Percentiles rank a stretch among this genome's conserved stretches.
phyloP scores from a whole-genome alignment of 257 asterid genomes.

The Oldenlandia corymbosa region DNA sequence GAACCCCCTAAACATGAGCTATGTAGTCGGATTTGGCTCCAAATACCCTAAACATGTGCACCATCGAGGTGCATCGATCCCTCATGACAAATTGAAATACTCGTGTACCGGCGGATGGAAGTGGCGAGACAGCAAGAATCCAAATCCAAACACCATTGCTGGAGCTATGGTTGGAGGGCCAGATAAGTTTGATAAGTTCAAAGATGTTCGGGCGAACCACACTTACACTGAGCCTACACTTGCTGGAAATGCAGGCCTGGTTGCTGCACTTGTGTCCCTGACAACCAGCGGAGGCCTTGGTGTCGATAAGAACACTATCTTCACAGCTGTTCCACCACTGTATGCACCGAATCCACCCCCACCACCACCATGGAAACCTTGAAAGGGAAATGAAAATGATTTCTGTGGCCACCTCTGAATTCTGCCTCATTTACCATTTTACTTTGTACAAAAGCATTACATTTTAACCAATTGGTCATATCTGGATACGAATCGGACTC shows the following conservation, averaged over 20 bases:
- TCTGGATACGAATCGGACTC: neutral
- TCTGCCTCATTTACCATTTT: neutral
- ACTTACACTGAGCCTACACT: conserved; percentile 84
- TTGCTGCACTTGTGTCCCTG: conserved; percentile 76
- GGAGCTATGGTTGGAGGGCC: conserved; percentile 98
- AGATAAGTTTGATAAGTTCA: conserved; percentile 61
- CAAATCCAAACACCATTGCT: conserved; percentile 56
- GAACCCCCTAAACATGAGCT: conserved; percentile 76
- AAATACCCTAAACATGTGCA: conserved; percentile 67
- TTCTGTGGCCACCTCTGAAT: neutral
- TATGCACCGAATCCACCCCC: conserved; percentile 66
- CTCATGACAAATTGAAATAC: conserved; percentile 39
- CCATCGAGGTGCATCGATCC: conserved; percentile 90
- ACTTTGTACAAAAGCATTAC: conserved; percentile 1
- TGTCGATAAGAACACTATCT: conserved; percentile 58
- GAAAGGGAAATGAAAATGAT: conserved; percentile 5
- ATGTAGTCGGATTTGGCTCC: conserved; percentile 64
- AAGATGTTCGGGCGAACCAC: conserved; percentile 51
- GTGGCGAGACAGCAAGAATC: conserved; percentile 52
- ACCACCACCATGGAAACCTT: conserved; percentile 89
- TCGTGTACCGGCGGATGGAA: conserved; percentile 72
- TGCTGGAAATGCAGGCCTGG: conserved; percentile 87
- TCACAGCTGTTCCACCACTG: conserved; percentile 69
- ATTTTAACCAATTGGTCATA: neutral
- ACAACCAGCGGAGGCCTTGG: conserved; percentile 49